Base-by-base conservation (phyloP, 2,329 filamentous ascomycete genomes). In the Trichoderma atroviride region DNA sequence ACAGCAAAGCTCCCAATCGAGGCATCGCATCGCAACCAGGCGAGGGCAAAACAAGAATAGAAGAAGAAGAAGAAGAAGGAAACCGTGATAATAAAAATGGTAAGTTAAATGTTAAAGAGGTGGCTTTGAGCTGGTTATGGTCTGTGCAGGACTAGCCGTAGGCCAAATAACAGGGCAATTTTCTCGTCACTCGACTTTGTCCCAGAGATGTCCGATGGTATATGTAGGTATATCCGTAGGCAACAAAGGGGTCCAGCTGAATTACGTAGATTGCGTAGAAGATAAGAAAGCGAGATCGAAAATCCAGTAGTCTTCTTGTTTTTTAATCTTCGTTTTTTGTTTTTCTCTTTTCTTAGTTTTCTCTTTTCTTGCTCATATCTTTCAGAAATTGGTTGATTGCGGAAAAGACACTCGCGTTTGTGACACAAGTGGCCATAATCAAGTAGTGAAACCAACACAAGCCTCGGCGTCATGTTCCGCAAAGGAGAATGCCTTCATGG, bases 161-260 rank as follows among this genome's bases (percentile, higher is more conserved):
- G 14, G 63, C 50, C 52, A 57, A 33, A 31, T 16, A 40, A 24
- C 55, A 60, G 31, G 24, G 35, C 47, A 7, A 43, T 19, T n/a
- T 24, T 56, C 16, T 55, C 24, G 57, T 68, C 57, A 61, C 43
- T 61, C 65, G 57, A 56, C 57, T 60, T 47, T 50, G 40, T n/a
- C 55, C 55, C 11, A 37, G 19, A 52, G 40, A 19, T 37, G 37
- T 31, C 61, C 27, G 52, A 56, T 31, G 29, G 22, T 66, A 50
- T 61, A 33, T n/a, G 33, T 40, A 61, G 43, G 47, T 33, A 68
- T 66, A 50, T 61, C 43, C 33, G 33, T 40, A 61, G 57, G 57
- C 47, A 68, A 24, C 16, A 29, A 29, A 40, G 31, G 16, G 22
- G 47, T 60, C 47, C 33, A 11, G 47, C 43, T 55, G 65, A 35